A percentile compares a stretch with the other conserved stretches of the same genome.
These are phyloP conservation scores for Aspergillus ibericus DNA, from an alignment of 2,329 filamentous ascomycete species.

Conservation along the genomic window DNA sequence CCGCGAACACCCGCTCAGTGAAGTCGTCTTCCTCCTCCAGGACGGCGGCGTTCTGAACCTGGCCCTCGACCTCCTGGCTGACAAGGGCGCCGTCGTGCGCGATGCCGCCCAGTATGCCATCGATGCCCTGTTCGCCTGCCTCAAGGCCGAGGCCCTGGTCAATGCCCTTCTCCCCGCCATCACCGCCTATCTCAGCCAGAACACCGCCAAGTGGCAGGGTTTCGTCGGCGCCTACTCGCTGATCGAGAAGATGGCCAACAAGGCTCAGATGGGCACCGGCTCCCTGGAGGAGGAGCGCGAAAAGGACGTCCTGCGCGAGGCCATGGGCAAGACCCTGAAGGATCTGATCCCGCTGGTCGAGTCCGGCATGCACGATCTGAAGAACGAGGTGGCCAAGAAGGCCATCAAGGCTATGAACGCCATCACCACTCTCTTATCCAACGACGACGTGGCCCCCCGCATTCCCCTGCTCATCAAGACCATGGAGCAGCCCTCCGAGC, in stretches of 20 bases:
- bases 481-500: conserved; percentile 88
- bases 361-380: conserved; percentile 93
- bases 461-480: conserved; percentile 90
- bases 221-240: conserved; percentile 82
- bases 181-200: conserved; percentile 72
- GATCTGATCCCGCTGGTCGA: conserved; percentile 88
- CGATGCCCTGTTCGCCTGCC: conserved; percentile 77
- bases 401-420: conserved; percentile 90
- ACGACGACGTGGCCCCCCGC: conserved; percentile 91
- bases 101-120: conserved; percentile 93
- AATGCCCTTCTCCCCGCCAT: conserved; percentile 78
- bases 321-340: conserved; percentile 79
- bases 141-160: conserved; percentile 80
- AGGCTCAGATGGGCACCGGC: conserved; percentile 81
- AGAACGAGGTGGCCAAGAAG: conserved; percentile 79
- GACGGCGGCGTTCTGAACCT: conserved; percentile 70
- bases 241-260: conserved; percentile 90
- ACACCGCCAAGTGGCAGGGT: conserved; percentile 95
- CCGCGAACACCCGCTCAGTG: conserved; percentile 70
- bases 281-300: conserved; percentile 80
- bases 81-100: conserved; percentile 85
- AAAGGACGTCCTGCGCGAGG: conserved; percentile 85
- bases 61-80: conserved; percentile 80
- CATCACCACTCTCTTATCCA: conserved; percentile 84
- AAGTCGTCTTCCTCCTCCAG: conserved; percentile 79